These are phyloP conservation scores for cucumber (Cucumis sativus) DNA, from an alignment of 306 rosid species.

Conservation along the genomic window DNA sequence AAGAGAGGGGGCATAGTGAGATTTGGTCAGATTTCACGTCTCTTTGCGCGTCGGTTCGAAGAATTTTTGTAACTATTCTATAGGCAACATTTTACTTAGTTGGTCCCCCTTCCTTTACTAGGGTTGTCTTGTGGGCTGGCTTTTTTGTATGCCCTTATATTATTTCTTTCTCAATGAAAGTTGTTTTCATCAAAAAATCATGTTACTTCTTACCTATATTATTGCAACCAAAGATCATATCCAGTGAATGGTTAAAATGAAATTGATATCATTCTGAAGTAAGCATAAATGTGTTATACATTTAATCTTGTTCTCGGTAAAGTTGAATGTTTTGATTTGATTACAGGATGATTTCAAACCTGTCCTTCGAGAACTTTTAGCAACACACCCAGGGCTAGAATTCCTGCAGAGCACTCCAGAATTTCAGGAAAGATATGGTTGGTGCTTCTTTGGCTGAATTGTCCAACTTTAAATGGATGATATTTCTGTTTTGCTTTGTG, in stretches of 20 bases:
- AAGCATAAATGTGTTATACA: neutral
- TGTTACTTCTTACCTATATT: neutral
- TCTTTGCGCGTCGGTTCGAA: no score
- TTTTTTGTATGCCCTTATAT: no score
- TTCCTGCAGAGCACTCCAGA: constrained; percentile 97
- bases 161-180: no score
- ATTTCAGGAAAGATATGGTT: constrained; percentile 99
- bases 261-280: neutral
- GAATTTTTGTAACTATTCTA: no score
- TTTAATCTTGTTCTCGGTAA: neutral
- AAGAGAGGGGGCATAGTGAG: no score
- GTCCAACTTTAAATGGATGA: neutral
- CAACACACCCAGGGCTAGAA: constrained; percentile 94
- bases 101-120: no score
- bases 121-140: no score
- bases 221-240: neutral
- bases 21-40: no score
- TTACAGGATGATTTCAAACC: constrained; percentile 94
- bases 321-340: neutral
- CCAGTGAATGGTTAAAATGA: neutral
- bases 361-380: constrained; percentile 85
- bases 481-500: neutral
- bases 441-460: constrained; percentile 21
- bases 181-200: no score
- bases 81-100: no score